Evolutionary conservation across 352 stramenopile genomes (phyloP).

Genomic region (Globisporangium heterothallicum): DNA sequence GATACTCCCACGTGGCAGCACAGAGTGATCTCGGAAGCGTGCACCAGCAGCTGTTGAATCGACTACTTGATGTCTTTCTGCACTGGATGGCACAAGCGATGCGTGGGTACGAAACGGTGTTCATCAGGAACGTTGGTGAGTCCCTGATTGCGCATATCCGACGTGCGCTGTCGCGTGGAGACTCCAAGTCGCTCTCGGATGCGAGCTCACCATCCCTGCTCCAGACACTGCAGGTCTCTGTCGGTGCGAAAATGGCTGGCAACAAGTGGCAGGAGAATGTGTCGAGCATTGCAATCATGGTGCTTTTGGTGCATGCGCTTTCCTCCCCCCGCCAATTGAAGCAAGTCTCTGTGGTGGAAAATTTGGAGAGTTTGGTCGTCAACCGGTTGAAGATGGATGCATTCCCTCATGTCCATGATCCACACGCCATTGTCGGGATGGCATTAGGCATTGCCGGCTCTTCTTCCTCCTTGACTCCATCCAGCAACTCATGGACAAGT

Average conservation of each 20-base stretch:
- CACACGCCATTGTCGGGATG: conserved; percentile 18
- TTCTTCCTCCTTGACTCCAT: too few species aligned
- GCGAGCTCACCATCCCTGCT: background rate
- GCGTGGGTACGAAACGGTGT: conserved; percentile 26
- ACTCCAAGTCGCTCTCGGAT: background rate
- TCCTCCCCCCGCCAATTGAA: conserved; percentile 2
- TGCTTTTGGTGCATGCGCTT: conserved; percentile 17
- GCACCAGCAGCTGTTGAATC: background rate
- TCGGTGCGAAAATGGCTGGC: background rate
- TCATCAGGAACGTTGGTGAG: conserved; percentile 24
- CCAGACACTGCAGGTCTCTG: background rate
- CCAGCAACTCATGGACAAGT: conserved; percentile 8
- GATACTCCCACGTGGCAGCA: too few species aligned
- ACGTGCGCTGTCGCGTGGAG: background rate
- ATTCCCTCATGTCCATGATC: conserved; percentile 18
- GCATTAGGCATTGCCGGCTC: conserved; percentile 22
- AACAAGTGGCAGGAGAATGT: conserved; percentile 4
- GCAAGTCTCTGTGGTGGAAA: conserved; percentile 14
- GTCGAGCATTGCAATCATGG: conserved; percentile 14
- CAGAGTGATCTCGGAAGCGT: background rate
- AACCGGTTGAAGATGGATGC: conserved; percentile 15
- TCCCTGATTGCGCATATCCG: conserved; percentile 18
- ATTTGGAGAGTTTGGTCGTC: conserved; percentile 12
- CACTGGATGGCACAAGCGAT: conserved; percentile 29
- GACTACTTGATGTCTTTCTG: conserved; percentile 19